phyloP scores from a whole-genome alignment of 371 early-diverging fungal species.

The Mortierella polycephala region DNA sequence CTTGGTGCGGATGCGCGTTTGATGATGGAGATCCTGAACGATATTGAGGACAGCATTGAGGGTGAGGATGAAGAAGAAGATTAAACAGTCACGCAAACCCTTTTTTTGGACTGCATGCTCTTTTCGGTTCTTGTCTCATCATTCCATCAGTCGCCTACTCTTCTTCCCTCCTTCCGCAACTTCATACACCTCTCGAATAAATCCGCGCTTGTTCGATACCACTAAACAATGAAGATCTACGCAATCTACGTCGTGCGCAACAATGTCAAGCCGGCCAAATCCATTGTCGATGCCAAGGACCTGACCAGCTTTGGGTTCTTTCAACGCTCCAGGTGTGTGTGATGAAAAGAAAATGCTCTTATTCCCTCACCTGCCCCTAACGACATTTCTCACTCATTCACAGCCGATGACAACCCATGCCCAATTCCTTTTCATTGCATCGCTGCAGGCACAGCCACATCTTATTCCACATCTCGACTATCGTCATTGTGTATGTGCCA shows the following conservation, averaged over 20 bases:
- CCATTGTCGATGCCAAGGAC: conserved; percentile 60
- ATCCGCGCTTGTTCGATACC: neutral
- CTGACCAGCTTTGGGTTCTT: conserved; percentile 90
- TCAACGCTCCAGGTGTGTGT: conserved; percentile 81
- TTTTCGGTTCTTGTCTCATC: conserved; percentile 10
- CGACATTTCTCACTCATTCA: neutral
- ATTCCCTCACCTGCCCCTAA: neutral
- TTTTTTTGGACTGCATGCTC: neutral
- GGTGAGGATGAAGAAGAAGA: neutral
- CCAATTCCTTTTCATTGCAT: too few species aligned
- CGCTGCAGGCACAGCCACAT: too few species aligned
- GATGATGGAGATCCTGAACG: conserved; percentile 28
- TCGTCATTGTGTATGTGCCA: neutral
- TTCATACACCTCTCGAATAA: neutral
- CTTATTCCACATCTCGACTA: neutral
- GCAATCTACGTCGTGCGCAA: conserved; percentile 65
- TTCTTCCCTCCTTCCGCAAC: neutral
- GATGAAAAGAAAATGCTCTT: neutral
- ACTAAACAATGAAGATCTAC: conserved; percentile 62
- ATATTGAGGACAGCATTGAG: conserved; percentile 14
- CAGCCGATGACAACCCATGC: too few species aligned
- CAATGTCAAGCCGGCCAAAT: conserved; percentile 56
- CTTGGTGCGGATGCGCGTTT: conserved; percentile 27
- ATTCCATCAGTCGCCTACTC: neutral
- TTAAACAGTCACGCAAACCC: neutral